phyloP scores from a whole-genome alignment of 768 basidiomycete genomes.

The Pulveroboletus sp. region DNA sequence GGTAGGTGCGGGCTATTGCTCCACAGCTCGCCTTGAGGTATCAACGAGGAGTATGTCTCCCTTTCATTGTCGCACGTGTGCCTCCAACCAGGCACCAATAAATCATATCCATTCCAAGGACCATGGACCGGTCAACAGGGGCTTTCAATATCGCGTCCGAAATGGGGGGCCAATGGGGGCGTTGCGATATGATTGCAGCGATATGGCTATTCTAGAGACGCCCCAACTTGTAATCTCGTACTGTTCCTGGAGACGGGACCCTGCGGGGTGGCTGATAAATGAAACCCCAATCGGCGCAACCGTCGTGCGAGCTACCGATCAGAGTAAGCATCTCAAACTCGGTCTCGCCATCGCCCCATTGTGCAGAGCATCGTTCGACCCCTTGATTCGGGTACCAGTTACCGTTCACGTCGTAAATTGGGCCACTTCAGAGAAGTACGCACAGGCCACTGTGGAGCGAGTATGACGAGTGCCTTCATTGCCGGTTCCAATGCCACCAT shows the following conservation, averaged over 20 bases:
- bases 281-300: too few species aligned
- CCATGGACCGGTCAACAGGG: constrained; percentile 1
- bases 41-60: too few species aligned
- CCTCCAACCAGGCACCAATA: too few species aligned
- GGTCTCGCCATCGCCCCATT: neutral
- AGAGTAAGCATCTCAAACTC: too few species aligned
- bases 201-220: too few species aligned
- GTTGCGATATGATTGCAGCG: constrained; percentile 10
- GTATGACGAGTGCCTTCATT: neutral
- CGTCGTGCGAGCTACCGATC: neutral
- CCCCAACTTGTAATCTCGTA: too few species aligned
- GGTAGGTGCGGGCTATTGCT: too few species aligned
- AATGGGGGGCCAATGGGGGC: constrained; percentile 13
- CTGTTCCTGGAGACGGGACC: too few species aligned
- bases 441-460: constrained; percentile 13
- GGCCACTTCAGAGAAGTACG: neutral
- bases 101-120: neutral
- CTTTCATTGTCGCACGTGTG: too few species aligned
- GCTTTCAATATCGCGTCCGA: constrained; percentile 11
- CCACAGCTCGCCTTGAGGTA: too few species aligned
- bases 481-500: neutral
- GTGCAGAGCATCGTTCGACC: neutral
- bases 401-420: neutral
- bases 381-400: neutral
- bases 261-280: too few species aligned